Percentiles rank a stretch among this genome's conserved stretches.
Evolutionary conservation across 2,329 filamentous ascomycete species (phyloP).

Genomic region (Penicillium paneum): DNA sequence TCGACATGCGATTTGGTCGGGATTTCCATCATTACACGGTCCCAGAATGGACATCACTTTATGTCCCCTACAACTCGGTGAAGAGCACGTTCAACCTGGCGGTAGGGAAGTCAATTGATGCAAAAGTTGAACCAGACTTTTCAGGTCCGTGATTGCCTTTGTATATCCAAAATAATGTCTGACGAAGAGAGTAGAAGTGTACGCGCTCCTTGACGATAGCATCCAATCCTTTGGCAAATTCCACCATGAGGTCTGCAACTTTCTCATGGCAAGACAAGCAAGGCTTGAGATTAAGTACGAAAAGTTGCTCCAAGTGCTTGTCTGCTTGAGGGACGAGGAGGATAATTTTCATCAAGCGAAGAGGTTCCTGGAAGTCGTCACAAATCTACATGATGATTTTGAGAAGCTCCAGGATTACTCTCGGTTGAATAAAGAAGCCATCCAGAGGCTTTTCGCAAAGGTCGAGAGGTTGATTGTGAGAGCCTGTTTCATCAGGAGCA

Average conservation of each 20-base stretch:
- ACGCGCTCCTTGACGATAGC: background rate
- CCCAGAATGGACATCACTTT: constrained; percentile 28
- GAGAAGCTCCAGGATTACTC: constrained; percentile 12
- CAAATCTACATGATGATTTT: constrained; percentile 10
- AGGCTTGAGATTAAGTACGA: background rate
- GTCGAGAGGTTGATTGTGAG: background rate
- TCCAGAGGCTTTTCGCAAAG: constrained; percentile 12
- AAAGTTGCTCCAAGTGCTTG: constrained; percentile 1
- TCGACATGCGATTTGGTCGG: constrained; percentile 31
- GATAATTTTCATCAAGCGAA: background rate
- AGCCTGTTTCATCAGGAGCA: background rate
- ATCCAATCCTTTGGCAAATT: background rate
- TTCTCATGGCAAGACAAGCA: background rate
- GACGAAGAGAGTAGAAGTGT: background rate
- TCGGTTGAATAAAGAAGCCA: constrained; percentile 19
- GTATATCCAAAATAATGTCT: background rate
- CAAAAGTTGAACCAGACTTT: background rate
- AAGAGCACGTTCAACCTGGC: constrained; percentile 20
- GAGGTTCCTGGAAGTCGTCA: background rate
- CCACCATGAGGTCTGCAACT: background rate
- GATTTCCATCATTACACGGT: constrained; percentile 25
- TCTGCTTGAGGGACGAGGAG: background rate
- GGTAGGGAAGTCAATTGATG: background rate
- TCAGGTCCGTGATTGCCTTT: background rate
- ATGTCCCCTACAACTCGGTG: constrained; percentile 29